These are phyloP conservation scores for Persicaria maculosa DNA, from an alignment of 148 eudicot species.

Conservation along the genomic window DNA sequence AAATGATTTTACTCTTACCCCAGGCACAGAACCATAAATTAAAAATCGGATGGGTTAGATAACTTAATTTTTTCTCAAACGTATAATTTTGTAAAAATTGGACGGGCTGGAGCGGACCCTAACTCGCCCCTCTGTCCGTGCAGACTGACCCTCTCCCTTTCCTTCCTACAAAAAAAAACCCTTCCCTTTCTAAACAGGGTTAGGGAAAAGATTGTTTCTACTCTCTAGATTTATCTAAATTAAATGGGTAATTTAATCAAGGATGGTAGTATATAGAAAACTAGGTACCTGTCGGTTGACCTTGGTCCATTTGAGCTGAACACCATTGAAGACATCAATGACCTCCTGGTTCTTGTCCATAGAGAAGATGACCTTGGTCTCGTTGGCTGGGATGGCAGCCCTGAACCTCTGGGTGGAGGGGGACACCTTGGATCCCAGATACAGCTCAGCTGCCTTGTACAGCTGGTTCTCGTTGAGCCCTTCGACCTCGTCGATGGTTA, in stretches of 20 bases:
- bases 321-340: slow-evolving; percentile 19
- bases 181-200: too few species aligned
- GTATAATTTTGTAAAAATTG: too few species aligned
- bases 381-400: slow-evolving; percentile 15
- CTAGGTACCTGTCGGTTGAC: not conserved
- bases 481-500: slow-evolving; percentile 4
- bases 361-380: slow-evolving; percentile 14
- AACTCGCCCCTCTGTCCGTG: too few species aligned
- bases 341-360: slow-evolving; percentile 25
- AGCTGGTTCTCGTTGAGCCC: slow-evolving; percentile 9
- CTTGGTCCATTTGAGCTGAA: slow-evolving; percentile 20
- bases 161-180: too few species aligned
- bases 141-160: too few species aligned
- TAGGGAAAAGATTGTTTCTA: not conserved
- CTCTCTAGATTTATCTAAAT: not conserved
- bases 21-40: too few species aligned
- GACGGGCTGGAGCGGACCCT: fast-evolving
- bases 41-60: too few species aligned
- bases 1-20: too few species aligned
- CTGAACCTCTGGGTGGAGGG: not conserved
- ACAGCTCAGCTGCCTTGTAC: slow-evolving; percentile 2
- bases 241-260: not conserved
- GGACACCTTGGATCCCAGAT: slow-evolving; percentile 12
- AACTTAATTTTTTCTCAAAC: too few species aligned
- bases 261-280: not conserved